Evolutionary conservation across 2,329 filamentous ascomycete genomes (phyloP).

Genomic region (Apiospora sp.): DNA sequence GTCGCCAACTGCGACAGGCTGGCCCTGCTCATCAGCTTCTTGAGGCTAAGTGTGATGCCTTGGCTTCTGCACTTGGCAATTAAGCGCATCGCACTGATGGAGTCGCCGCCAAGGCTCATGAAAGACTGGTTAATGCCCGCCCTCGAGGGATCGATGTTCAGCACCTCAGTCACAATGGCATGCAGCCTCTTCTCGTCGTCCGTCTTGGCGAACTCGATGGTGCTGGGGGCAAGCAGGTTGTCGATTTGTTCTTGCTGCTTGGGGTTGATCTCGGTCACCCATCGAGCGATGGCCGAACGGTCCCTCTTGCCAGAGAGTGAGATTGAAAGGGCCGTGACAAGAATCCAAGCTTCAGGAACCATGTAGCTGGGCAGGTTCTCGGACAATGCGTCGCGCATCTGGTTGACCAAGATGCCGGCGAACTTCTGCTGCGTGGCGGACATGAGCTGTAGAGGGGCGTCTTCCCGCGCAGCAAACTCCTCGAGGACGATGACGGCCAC

Average conservation of each 20-base stretch:
- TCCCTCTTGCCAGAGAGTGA: conserved; percentile 21
- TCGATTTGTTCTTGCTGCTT: not conserved
- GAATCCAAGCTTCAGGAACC: conserved; percentile 11
- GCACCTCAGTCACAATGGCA: not conserved
- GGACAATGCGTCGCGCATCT: conserved; percentile 22
- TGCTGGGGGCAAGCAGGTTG: conserved; percentile 22
- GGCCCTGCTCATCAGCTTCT: not conserved
- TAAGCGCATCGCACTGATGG: conserved; percentile 10
- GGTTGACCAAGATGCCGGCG: not conserved
- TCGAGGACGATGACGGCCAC: conserved; percentile 24
- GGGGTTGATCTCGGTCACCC: conserved; percentile 15
- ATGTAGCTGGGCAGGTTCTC: conserved; percentile 23
- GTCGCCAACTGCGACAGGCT: conserved; percentile 1
- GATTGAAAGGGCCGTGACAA: not conserved
- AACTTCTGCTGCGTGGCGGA: not conserved
- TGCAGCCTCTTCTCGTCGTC: conserved; percentile 36
- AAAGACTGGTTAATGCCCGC: conserved; percentile 43
- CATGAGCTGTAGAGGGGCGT: conserved; percentile 19
- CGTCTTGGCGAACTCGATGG: conserved; percentile 21
- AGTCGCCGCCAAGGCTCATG: conserved; percentile 3
- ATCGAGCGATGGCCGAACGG: not conserved
- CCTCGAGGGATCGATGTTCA: not conserved
- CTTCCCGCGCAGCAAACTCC: conserved; percentile 2
- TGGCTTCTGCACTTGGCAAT: not conserved
- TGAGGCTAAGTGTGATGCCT: not conserved